phyloP scores from a whole-genome alignment of 345 rosid genomes.

The Cochlearia excelsa region DNA sequence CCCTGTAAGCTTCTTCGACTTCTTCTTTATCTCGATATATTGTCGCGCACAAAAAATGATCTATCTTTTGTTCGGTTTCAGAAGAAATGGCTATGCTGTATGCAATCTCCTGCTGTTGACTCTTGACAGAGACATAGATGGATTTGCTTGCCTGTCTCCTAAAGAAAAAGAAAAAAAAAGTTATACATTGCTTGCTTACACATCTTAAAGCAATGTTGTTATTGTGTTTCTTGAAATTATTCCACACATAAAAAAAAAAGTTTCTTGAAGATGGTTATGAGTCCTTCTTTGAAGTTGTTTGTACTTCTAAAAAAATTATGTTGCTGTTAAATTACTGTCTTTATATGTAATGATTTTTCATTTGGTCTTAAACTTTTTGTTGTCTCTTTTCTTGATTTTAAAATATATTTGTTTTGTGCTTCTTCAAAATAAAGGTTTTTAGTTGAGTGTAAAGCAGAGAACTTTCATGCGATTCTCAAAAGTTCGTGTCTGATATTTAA shows the following conservation, averaged over 20 bases:
- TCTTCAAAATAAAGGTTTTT: no score
- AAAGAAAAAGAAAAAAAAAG: slow-evolving; percentile 19
- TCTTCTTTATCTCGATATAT: not conserved
- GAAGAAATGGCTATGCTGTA: slow-evolving; percentile 97
- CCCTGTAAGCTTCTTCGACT: slow-evolving; percentile 51
- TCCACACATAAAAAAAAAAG: slow-evolving; percentile 17
- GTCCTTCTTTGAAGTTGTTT: slow-evolving; percentile 43
- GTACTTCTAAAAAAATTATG: slow-evolving; percentile 19
- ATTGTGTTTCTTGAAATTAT: slow-evolving; percentile 36
- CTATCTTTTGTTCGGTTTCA: slow-evolving; percentile 26
- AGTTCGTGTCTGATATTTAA: slow-evolving; percentile 20
- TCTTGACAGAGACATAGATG: slow-evolving; percentile 46
- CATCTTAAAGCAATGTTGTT: slow-evolving; percentile 34
- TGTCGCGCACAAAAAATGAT: no score
- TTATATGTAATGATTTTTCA: slow-evolving; percentile 32
- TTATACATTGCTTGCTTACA: slow-evolving; percentile 28
- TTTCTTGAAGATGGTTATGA: slow-evolving; percentile 28
- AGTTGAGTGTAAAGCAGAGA: no score
- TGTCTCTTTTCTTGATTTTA: no score
- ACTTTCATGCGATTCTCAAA: not conserved
- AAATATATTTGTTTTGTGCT: no score
- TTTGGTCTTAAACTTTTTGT: not conserved
- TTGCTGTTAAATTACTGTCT: slow-evolving; percentile 46
- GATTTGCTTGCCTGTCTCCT: slow-evolving; percentile 11
- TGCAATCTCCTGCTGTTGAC: slow-evolving; percentile 59